phyloP scores from a whole-genome alignment of 345 rosid species.

The Corchorus olitorius region DNA sequence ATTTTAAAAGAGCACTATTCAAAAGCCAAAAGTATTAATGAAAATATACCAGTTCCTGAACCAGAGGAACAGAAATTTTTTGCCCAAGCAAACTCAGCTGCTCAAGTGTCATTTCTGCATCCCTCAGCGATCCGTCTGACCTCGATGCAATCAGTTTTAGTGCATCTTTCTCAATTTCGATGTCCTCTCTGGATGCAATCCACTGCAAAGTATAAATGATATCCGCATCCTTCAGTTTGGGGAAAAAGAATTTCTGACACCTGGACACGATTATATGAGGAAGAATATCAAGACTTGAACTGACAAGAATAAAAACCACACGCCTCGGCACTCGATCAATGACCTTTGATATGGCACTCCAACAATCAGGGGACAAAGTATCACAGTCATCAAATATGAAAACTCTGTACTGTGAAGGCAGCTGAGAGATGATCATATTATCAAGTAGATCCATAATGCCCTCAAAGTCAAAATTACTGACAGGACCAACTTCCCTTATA shows the following conservation, averaged over 20 bases:
- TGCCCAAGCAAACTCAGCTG: slow-evolving; percentile 91
- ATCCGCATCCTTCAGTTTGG: slow-evolving; percentile 91
- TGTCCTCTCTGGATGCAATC: slow-evolving; percentile 72
- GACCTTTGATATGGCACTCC: slow-evolving; percentile 81
- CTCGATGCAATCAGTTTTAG: slow-evolving; percentile 90
- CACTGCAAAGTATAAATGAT: slow-evolving; percentile 71
- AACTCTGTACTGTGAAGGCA: slow-evolving; percentile 59
- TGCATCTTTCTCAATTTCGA: slow-evolving; percentile 78
- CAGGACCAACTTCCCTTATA: slow-evolving; percentile 82
- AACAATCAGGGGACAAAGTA: slow-evolving; percentile 70
- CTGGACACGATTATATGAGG: slow-evolving; percentile 93
- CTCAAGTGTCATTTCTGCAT: slow-evolving; percentile 95
- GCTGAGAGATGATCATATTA: slow-evolving; percentile 53
- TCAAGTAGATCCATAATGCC: slow-evolving; percentile 72
- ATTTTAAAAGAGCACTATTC: neutral
- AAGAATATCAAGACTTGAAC: slow-evolving; percentile 85
- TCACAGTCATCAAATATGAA: slow-evolving; percentile 88
- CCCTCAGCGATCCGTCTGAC: slow-evolving; percentile 97
- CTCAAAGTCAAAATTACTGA: slow-evolving; percentile 73
- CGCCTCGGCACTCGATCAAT: slow-evolving; percentile 79
- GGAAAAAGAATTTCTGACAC: slow-evolving; percentile 95
- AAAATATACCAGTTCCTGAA: slow-evolving; percentile 88
- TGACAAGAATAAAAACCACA: slow-evolving; percentile 78
- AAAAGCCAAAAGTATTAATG: slow-evolving; percentile 7
- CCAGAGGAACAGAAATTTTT: slow-evolving; percentile 76